These are phyloP conservation scores for Starmerella asiatica DNA, from an alignment of 805 yeast species.

Conservation along the genomic window DNA sequence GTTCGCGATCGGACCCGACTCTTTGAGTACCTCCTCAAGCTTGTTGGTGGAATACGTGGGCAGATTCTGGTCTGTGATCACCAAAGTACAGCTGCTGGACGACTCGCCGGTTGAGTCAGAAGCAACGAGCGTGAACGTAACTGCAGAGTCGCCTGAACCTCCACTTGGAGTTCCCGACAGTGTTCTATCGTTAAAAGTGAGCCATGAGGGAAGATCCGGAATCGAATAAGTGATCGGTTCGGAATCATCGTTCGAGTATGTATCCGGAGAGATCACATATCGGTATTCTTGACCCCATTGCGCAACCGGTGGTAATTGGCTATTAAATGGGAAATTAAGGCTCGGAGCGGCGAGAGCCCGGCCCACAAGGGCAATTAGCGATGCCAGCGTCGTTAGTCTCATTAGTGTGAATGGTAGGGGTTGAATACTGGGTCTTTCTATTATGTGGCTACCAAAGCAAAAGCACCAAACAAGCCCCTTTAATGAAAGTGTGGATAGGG, in stretches of 20 bases:
- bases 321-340: constrained; percentile 61
- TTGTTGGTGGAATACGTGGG: constrained; percentile 35
- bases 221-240: constrained; percentile 41
- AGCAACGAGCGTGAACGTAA: constrained; percentile 44
- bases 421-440: not conserved
- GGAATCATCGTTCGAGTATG: constrained; percentile 37
- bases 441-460: no score
- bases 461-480: no score
- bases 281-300: constrained; percentile 46
- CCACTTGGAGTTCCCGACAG: constrained; percentile 53
- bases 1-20: constrained; percentile 67
- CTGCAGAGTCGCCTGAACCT: constrained; percentile 32
- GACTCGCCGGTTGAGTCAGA: constrained; percentile 42
- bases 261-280: constrained; percentile 57
- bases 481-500: no score
- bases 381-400: constrained; percentile 2
- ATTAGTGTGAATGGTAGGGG: not conserved
- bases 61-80: constrained; percentile 46
- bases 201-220: constrained; percentile 60
- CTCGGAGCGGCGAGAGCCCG: constrained; percentile 29
- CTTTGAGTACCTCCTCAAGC: constrained; percentile 42
- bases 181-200: constrained; percentile 54
- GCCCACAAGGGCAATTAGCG: constrained; percentile 1
- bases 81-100: constrained; percentile 41
- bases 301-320: constrained; percentile 83